A percentile compares a stretch with the other conserved stretches of the same genome.
Evolutionary conservation across 805 yeast genomes (phyloP).

Genomic region (Komagataella pastoris): DNA sequence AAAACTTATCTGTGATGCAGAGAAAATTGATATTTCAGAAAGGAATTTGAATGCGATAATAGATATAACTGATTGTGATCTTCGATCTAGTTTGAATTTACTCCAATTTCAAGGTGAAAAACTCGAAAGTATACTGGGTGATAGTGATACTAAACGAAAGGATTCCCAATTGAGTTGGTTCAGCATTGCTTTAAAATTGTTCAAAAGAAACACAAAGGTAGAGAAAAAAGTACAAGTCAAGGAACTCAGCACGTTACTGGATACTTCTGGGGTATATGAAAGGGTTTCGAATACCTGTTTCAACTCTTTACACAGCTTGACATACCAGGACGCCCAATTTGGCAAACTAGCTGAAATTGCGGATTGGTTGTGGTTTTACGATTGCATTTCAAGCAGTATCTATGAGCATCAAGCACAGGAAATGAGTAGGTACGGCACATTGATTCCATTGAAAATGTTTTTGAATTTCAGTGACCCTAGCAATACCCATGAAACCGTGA

Average conservation of each 20-base stretch:
- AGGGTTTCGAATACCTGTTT: conserved; percentile 65
- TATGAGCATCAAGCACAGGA: conserved; percentile 30
- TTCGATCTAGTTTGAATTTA: conserved; percentile 74
- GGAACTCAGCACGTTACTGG: conserved; percentile 30
- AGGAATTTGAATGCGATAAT: conserved; percentile 51
- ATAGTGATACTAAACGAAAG: conserved; percentile 23
- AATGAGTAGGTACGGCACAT: conserved; percentile 37
- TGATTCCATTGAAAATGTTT: conserved; percentile 50
- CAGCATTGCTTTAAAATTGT: conserved; percentile 45
- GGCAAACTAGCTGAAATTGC: conserved; percentile 44
- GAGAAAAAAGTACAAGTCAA: conserved; percentile 34
- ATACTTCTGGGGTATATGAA: conserved; percentile 38
- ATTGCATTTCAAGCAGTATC: conserved; percentile 28
- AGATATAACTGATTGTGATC: conserved; percentile 64
- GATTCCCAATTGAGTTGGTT: conserved; percentile 62
- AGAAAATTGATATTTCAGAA: conserved; percentile 33
- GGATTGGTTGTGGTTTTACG: conserved; percentile 72
- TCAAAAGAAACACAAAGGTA: conserved; percentile 33
- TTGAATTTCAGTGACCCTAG: conserved; percentile 48
- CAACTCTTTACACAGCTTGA: conserved; percentile 44
- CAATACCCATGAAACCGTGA: conserved; percentile 11
- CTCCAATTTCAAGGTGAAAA: conserved; percentile 48
- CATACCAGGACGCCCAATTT: conserved; percentile 52
- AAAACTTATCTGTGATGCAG: conserved; percentile 39
- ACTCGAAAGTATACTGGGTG: conserved; percentile 5